Conservation (phyloP, 352 stramenopile species). For the Elongisporangium undulatum region DNA sequence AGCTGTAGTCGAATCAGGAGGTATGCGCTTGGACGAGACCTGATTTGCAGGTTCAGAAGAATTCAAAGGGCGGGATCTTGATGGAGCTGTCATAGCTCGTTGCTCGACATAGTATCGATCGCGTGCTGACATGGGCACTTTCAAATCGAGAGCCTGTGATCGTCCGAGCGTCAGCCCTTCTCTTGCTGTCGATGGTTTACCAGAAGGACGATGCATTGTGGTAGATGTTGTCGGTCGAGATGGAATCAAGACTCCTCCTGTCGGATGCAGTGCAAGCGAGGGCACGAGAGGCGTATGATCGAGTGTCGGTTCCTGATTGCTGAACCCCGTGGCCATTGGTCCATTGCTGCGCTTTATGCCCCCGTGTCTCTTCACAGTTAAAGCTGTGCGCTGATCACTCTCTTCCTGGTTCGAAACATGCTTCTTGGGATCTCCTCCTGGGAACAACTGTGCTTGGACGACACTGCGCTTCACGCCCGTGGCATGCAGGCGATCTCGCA, state of each 20-base stretch:
- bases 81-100: constrained; percentile 31
- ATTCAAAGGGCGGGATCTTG: constrained; percentile 4
- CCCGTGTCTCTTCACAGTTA: constrained; percentile 6
- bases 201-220: constrained; percentile 3
- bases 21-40: not conserved
- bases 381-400: constrained; percentile 10
- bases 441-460: constrained; percentile 46
- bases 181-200: constrained; percentile 16
- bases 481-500: constrained; percentile 50
- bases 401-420: constrained; percentile 3
- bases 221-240: constrained; percentile 41
- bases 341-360: not conserved
- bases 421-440: not conserved
- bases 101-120: constrained; percentile 62
- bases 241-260: constrained; percentile 34
- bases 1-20: not conserved
- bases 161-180: not conserved
- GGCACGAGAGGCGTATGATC: constrained; percentile 24
- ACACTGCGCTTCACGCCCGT: constrained; percentile 54
- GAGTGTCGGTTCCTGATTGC: constrained; percentile 11
- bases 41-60: not conserved
- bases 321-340: not conserved
- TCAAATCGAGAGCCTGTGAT: constrained; percentile 6
- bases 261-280: constrained; percentile 19
- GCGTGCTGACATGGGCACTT: constrained; percentile 50